A percentile compares a stretch with the other conserved stretches of the same genome.
These are phyloP conservation scores for Ceratocystis cacaofunesta DNA, from an alignment of 2,329 filamentous ascomycete species.

Conservation along the genomic window DNA sequence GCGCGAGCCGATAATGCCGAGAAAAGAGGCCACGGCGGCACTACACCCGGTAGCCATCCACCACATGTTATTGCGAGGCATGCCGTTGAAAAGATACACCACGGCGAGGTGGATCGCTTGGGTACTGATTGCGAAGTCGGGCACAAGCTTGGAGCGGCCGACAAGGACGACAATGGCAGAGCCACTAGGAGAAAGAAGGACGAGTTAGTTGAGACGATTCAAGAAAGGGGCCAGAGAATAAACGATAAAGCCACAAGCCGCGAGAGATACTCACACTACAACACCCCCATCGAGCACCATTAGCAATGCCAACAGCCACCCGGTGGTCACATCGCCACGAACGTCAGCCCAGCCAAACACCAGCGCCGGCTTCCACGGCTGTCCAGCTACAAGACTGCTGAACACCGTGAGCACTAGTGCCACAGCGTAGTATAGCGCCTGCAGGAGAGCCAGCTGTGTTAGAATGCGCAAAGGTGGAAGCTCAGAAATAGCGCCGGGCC, in stretches of 20 bases:
- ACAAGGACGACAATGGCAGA: slow-evolving; percentile 73
- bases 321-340: slow-evolving; percentile 46
- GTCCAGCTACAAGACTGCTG: slow-evolving; percentile 42
- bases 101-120: slow-evolving; percentile 69
- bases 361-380: slow-evolving; percentile 37
- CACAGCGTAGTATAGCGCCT: slow-evolving; percentile 39
- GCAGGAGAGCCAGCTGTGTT: slow-evolving; percentile 42
- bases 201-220: background rate
- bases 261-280: slow-evolving; percentile 30
- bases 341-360: slow-evolving; percentile 44
- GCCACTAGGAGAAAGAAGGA: slow-evolving; percentile 37
- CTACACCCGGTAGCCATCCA: slow-evolving; percentile 49
- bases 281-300: slow-evolving; percentile 42
- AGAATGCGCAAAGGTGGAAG: slow-evolving; percentile 47
- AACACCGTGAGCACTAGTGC: slow-evolving; percentile 42
- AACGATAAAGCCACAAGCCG: background rate
- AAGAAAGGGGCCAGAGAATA: background rate
- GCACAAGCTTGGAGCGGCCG: slow-evolving; percentile 80
- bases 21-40: slow-evolving; percentile 32
- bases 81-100: slow-evolving; percentile 62
- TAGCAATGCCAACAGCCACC: slow-evolving; percentile 44
- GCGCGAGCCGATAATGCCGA: slow-evolving; percentile 82
- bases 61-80: slow-evolving; percentile 74
- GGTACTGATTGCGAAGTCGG: slow-evolving; percentile 83
- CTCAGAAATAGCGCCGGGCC: slow-evolving; percentile 44